A percentile compares a stretch with the other conserved stretches of the same genome.
Conservation (phyloP, 176 grass and related monocot species). For the Triticum timopheevii region DNA sequence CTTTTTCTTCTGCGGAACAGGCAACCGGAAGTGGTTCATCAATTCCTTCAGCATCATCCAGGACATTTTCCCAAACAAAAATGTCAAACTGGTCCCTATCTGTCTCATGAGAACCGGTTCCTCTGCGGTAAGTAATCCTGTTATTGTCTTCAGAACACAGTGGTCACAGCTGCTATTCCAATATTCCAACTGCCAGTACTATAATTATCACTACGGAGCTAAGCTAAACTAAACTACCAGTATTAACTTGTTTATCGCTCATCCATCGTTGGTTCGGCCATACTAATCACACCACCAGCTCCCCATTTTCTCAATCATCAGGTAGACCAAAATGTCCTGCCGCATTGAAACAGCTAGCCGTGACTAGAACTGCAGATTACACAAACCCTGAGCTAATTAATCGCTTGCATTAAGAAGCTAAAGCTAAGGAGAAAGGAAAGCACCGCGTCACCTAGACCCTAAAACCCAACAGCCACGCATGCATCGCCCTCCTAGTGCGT, state of each 20-base stretch:
- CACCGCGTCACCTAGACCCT: constrained; percentile 8
- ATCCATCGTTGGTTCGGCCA: not conserved
- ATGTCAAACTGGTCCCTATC: not conserved
- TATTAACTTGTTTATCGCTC: not conserved
- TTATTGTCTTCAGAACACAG: not conserved
- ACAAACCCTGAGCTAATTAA: not conserved
- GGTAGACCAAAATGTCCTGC: not conserved
- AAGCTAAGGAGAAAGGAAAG: not conserved
- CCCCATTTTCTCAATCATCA: not conserved
- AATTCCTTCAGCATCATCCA: not conserved
- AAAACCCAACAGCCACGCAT: no score
- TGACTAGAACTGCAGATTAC: not conserved
- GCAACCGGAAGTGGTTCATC: not conserved
- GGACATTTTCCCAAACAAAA: not conserved
- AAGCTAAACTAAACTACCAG: not conserved
- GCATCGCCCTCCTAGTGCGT: not conserved
- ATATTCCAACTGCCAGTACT: not conserved
- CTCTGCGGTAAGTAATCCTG: not conserved
- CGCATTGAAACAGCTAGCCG: not conserved
- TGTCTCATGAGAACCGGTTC: not conserved
- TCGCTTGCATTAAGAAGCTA: constrained; percentile 22
- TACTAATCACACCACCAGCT: constrained; percentile 2
- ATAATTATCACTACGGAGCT: no score
- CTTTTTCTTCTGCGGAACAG: not conserved
- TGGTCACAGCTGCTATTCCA: not conserved